Evolutionary conservation across 371 early-diverging fungal genomes (phyloP).

Genomic region (Rhizopus sp.): DNA sequence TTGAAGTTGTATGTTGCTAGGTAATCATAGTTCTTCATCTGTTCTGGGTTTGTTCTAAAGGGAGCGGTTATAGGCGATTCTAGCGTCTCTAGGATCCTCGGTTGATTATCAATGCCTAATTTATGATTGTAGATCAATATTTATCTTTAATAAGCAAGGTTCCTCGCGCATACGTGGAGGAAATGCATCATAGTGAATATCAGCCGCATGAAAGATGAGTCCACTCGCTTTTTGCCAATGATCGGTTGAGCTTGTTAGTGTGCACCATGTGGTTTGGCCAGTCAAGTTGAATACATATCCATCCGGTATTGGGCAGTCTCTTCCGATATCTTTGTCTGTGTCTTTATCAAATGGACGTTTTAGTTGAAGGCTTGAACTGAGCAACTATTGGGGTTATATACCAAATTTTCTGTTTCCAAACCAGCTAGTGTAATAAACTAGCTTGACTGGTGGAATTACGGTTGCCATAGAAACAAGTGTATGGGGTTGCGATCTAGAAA

Average conservation of each 20-base stretch:
- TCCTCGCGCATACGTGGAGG: constrained; percentile 25
- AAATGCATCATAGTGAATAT: constrained; percentile 14
- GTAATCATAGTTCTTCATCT: constrained; percentile 36
- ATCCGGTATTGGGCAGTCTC: constrained; percentile 34
- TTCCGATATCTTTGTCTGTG: not conserved
- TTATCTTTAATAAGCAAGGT: not conserved
- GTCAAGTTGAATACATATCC: constrained; percentile 17
- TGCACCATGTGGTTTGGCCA: constrained; percentile 29
- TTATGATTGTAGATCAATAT: not conserved
- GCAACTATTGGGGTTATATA: not conserved
- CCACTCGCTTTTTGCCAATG: constrained; percentile 28
- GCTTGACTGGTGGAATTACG: constrained; percentile 31
- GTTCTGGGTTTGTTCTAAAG: constrained; percentile 23
- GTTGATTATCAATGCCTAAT: constrained; percentile 30
- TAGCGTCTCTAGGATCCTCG: constrained; percentile 41
- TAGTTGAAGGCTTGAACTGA: not conserved
- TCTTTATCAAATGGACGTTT: not conserved
- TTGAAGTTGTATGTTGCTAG: constrained; percentile 41
- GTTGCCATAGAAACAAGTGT: not conserved
- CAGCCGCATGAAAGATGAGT: constrained; percentile 39
- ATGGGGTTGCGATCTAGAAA: no score
- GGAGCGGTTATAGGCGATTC: constrained; percentile 37
- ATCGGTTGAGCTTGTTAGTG: constrained; percentile 23
- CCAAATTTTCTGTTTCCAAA: constrained; percentile 25
- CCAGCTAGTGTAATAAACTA: constrained; percentile 37